phyloP scores from a whole-genome alignment of 768 basidiomycete genomes.

The Suillus hirtellus region DNA sequence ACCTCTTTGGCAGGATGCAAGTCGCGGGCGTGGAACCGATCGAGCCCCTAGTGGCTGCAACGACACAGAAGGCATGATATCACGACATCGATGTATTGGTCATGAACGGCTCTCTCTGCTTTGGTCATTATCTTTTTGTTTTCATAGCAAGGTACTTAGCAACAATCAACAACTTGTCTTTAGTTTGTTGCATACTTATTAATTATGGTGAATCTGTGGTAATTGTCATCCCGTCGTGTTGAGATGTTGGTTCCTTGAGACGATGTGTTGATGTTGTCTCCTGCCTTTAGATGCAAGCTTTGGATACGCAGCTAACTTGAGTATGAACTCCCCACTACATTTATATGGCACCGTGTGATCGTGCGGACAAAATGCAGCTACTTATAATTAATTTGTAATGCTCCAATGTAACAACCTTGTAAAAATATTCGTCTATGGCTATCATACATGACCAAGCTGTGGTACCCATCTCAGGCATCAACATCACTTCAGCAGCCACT shows the following conservation, averaged over 20 bases:
- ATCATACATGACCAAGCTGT: not conserved
- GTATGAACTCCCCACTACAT: not conserved
- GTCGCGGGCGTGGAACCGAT: conserved; percentile 9
- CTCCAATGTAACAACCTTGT: not conserved
- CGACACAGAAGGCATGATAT: not conserved
- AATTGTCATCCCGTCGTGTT: not conserved
- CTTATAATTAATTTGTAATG: not conserved
- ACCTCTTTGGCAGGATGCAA: conserved; percentile 5
- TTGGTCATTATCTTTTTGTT: not conserved
- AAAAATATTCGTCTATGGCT: not conserved
- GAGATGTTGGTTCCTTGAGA: not conserved
- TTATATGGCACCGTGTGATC: not conserved
- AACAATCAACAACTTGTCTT: not conserved
- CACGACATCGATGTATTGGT: not conserved
- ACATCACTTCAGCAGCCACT: not conserved
- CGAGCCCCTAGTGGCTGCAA: not conserved
- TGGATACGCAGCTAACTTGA: not conserved
- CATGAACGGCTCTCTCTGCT: not conserved
- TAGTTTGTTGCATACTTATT: not conserved
- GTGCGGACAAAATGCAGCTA: not conserved
- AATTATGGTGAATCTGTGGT: not conserved
- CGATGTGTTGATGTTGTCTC: not conserved
- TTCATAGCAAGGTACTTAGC: not conserved
- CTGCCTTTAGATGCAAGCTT: not conserved
- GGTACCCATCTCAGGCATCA: not conserved